A percentile compares a stretch with the other conserved stretches of the same genome.
Evolutionary conservation across 2,329 filamentous ascomycete genomes (phyloP).

Genomic region (Dactylellina parvicollis): DNA sequence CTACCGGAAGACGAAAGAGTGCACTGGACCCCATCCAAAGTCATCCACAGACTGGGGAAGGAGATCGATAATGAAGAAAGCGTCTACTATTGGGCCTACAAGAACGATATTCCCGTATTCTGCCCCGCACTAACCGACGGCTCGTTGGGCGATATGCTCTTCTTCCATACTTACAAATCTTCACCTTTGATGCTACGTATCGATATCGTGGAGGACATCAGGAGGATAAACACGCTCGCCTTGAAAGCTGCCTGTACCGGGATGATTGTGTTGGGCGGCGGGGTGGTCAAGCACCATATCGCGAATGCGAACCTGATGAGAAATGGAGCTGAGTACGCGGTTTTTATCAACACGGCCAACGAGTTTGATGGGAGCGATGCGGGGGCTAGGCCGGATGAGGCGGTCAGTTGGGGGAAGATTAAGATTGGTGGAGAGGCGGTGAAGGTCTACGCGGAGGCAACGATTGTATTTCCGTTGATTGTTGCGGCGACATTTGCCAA

Average conservation of each 20-base stretch:
- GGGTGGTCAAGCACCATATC: constrained; percentile 97
- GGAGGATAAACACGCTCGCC: constrained; percentile 89
- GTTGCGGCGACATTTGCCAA: constrained; percentile 74
- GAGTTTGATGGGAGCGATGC: constrained; percentile 98
- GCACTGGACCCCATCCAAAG: constrained; percentile 91
- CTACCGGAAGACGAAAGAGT: constrained; percentile 73
- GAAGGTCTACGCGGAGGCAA: constrained; percentile 79
- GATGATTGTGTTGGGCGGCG: constrained; percentile 95
- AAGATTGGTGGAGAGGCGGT: constrained; percentile 81
- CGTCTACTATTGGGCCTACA: constrained; percentile 97
- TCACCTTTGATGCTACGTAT: constrained; percentile 83
- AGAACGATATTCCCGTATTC: constrained; percentile 96
- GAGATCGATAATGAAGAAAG: constrained; percentile 93
- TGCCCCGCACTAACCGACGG: constrained; percentile 96
- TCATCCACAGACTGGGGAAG: constrained; percentile 87
- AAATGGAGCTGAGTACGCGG: constrained; percentile 94
- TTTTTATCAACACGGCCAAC: constrained; percentile 97
- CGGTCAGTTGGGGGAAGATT: constrained; percentile 98
- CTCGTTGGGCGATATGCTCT: constrained; percentile 95
- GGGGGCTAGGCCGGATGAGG: constrained; percentile 92
- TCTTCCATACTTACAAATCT: constrained; percentile 95
- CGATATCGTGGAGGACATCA: constrained; percentile 93
- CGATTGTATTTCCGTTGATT: constrained; percentile 73
- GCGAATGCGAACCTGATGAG: constrained; percentile 97
- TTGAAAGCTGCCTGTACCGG: constrained; percentile 87